Percentiles rank a stretch among this genome's conserved stretches.
These are phyloP conservation scores for Malus asiatica DNA, from an alignment of 306 rosid genomes.

Conservation along the genomic window DNA sequence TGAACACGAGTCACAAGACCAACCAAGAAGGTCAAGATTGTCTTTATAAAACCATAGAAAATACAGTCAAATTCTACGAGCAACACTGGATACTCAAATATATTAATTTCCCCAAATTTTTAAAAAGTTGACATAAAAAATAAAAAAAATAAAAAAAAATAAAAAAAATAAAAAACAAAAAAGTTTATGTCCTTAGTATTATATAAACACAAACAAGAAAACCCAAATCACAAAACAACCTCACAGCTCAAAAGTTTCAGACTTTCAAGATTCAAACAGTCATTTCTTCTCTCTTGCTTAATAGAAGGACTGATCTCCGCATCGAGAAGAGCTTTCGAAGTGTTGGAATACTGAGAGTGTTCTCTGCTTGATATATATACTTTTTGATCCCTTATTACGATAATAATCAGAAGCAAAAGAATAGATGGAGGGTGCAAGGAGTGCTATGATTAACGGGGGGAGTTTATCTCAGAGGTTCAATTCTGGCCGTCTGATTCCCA, in stretches of 20 bases:
- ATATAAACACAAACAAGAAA: background rate
- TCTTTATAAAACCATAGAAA: background rate
- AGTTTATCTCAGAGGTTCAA: background rate
- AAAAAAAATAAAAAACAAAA: background rate
- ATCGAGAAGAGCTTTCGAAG: too few relatives aligned
- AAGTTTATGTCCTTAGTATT: background rate
- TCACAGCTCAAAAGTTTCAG: background rate
- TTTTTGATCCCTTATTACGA: background rate
- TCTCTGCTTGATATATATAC: too few relatives aligned
- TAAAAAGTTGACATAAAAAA: background rate
- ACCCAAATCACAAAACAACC: background rate
- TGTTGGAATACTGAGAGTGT: too few relatives aligned
- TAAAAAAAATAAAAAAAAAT: background rate
- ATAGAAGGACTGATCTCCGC: background rate
- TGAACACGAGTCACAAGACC: background rate
- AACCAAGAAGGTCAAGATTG: background rate
- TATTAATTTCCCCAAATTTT: background rate
- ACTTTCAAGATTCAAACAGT: background rate
- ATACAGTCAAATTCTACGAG: conserved; percentile 10
- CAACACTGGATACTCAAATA: background rate
- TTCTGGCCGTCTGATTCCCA: conserved; percentile 58
- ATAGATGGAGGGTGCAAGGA: conserved; percentile 24
- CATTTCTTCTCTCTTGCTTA: background rate
- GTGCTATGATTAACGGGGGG: background rate
- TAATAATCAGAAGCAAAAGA: background rate